phyloP scores from a whole-genome alignment of 441 rosid genomes.

The Hura crepitans region DNA sequence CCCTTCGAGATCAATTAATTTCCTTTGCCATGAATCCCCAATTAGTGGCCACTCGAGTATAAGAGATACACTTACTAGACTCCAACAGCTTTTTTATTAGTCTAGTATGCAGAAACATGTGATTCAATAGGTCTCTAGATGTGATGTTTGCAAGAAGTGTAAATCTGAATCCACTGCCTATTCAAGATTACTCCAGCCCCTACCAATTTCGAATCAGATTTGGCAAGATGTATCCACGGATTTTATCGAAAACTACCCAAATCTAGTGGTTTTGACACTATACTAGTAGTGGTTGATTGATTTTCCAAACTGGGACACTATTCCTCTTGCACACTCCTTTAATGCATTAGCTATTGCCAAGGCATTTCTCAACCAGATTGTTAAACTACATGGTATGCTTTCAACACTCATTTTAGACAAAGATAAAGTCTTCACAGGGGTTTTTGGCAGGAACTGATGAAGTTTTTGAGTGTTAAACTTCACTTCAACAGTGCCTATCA shows the following conservation, averaged over 20 bases:
- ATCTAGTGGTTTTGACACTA: too few relatives aligned
- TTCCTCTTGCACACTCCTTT: too few relatives aligned
- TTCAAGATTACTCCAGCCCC: not conserved
- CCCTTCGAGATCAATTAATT: not conserved
- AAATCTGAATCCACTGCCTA: not conserved
- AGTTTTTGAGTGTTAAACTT: not conserved
- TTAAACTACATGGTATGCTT: too few relatives aligned
- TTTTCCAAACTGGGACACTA: too few relatives aligned
- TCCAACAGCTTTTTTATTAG: too few relatives aligned
- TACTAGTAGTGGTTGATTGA: too few relatives aligned
- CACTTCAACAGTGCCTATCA: not conserved
- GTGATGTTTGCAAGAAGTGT: not conserved
- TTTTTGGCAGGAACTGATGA: not conserved
- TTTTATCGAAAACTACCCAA: not conserved
- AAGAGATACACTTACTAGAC: not conserved
- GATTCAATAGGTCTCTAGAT: too few relatives aligned
- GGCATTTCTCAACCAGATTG: too few relatives aligned
- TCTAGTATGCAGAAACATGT: not conserved
- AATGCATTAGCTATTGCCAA: too few relatives aligned
- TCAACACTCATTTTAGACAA: too few relatives aligned
- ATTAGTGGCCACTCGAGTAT: not conserved
- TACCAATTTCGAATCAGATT: too few relatives aligned
- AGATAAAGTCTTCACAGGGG: too few relatives aligned
- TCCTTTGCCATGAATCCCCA: not conserved
- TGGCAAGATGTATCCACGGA: not conserved